These are phyloP conservation scores for Amauroascus verrucosus DNA, from an alignment of 2,329 filamentous ascomycete species.

Conservation along the genomic window DNA sequence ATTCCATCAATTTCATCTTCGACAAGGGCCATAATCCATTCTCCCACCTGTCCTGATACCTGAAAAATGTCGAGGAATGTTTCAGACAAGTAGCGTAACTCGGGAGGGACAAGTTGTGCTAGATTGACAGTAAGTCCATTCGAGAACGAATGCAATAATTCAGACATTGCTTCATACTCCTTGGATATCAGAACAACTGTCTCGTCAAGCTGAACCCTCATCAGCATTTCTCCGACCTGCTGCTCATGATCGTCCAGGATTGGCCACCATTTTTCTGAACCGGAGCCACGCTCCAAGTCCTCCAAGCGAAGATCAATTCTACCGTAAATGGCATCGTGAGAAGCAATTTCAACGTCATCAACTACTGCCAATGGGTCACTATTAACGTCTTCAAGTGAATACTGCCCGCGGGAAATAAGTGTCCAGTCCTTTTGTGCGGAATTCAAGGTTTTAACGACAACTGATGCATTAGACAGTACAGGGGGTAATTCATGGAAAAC, in stretches of 20 bases:
- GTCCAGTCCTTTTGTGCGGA: slow-evolving; percentile 43
- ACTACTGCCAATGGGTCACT: slow-evolving; percentile 32
- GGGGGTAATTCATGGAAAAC: slow-evolving; percentile 39
- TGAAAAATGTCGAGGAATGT: slow-evolving; percentile 90
- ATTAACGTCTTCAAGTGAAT: slow-evolving; percentile 33
- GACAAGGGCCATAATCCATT: slow-evolving; percentile 87
- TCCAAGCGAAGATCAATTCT: slow-evolving; percentile 73
- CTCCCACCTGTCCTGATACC: slow-evolving; percentile 68
- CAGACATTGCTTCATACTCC: slow-evolving; percentile 74
- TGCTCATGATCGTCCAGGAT: slow-evolving; percentile 68
- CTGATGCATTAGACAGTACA: slow-evolving; percentile 37
- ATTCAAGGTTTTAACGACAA: slow-evolving; percentile 39
- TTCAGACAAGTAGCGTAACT: slow-evolving; percentile 71
- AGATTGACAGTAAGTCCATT: slow-evolving; percentile 78
- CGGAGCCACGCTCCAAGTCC: slow-evolving; percentile 64
- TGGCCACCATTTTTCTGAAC: slow-evolving; percentile 80
- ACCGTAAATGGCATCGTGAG: slow-evolving; percentile 38
- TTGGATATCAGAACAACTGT: slow-evolving; percentile 76
- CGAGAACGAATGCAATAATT: slow-evolving; percentile 74
- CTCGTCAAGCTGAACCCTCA: slow-evolving; percentile 77
- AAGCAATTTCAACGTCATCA: slow-evolving; percentile 37
- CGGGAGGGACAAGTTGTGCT: slow-evolving; percentile 63
- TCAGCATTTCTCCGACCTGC: slow-evolving; percentile 68
- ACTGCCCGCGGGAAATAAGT: slow-evolving; percentile 37
- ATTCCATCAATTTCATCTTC: slow-evolving; percentile 96